Base-by-base conservation (phyloP, 768 basidiomycete genomes). In the Zangia roseola region DNA sequence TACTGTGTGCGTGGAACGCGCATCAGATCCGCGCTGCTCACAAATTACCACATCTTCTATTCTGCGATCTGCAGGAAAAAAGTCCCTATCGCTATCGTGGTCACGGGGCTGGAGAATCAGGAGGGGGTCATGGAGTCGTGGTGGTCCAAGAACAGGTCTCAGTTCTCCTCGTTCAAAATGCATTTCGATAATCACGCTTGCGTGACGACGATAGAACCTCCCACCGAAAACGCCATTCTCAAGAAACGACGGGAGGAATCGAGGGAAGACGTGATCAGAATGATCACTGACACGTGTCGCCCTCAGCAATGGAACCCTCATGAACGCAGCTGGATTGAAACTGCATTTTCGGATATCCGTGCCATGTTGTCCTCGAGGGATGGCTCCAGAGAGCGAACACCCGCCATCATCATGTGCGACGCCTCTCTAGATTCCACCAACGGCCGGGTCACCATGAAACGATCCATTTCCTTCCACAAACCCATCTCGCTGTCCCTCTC, bases 101-200 rank as follows among this genome's bases (percentile, higher is more conserved):
- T 75, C 13, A 74, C 72, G 2, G 71, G 74, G 28, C 63, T 75
- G 3, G 75, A 74, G 54, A 56, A 69, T 23, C 59, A 68, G 17
- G 58, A 55, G 3, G 51, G 45, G 3, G 35, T 44, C 19, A 69
- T 70, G 67, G 63, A 65, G 7, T 42, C 44, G 1, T 69, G 68
- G 67, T 69, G 67, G 69, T 14, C 49, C 37, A 21, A 26, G 26
- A 57, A 56, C 71, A 69, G 47, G 49, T 60, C 26, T 25, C 49
- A 45, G 37, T 50, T 76, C 44, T 59, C 53, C 21, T 42, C 39
- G 10, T 50, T 67, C 31, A 55, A 56, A 10, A 74, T 76, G 58
- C 37, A 49, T 21, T 73, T 73, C 6, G 52, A 62, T 19, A 65
- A 54, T 10, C 61, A 71, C 20, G 73, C 70, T 10, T 76, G 75